Percentiles rank a stretch among this genome's conserved stretches.
phyloP scores from a whole-genome alignment of 2,329 filamentous ascomycete species.

The Scedosporium aurantiacum region DNA sequence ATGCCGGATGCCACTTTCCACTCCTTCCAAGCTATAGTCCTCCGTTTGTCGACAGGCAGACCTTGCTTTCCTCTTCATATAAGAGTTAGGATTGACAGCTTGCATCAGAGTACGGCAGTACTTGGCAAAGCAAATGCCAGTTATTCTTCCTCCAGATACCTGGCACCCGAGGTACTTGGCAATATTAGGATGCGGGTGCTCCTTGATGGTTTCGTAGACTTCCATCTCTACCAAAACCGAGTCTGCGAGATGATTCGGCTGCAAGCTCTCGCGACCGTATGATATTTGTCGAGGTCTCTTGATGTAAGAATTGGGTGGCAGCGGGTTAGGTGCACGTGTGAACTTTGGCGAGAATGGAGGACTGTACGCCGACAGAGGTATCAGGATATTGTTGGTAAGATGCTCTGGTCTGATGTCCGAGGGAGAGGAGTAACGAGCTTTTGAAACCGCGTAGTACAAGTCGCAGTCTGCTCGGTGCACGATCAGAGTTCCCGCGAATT shows the following conservation, averaged over 20 bases:
- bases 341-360: not conserved
- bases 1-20: conserved; percentile 18
- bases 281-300: conserved; percentile 4
- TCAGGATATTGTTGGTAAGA: too few species aligned
- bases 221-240: conserved; percentile 8
- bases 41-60: not conserved
- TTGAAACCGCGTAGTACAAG: conserved; percentile 7
- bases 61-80: not conserved
- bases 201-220: conserved; percentile 10
- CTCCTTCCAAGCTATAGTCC: conserved; percentile 5
- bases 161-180: conserved; percentile 11
- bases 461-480: conserved; percentile 3
- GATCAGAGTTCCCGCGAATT: conserved; percentile 4
- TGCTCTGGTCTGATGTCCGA: too few species aligned
- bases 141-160: conserved; percentile 8
- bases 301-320: conserved; percentile 4
- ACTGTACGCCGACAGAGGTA: too few species aligned
- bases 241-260: conserved; percentile 7
- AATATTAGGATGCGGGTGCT: conserved; percentile 12
- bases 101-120: conserved; percentile 8
- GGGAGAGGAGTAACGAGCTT: not conserved
- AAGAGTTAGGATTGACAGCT: conserved; percentile 1
- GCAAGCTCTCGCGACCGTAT: conserved; percentile 4
- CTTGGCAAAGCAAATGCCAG: conserved; percentile 9
- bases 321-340: conserved; percentile 1